Conservation (phyloP, 768 basidiomycete genomes). For the Tulasnella sp. region DNA sequence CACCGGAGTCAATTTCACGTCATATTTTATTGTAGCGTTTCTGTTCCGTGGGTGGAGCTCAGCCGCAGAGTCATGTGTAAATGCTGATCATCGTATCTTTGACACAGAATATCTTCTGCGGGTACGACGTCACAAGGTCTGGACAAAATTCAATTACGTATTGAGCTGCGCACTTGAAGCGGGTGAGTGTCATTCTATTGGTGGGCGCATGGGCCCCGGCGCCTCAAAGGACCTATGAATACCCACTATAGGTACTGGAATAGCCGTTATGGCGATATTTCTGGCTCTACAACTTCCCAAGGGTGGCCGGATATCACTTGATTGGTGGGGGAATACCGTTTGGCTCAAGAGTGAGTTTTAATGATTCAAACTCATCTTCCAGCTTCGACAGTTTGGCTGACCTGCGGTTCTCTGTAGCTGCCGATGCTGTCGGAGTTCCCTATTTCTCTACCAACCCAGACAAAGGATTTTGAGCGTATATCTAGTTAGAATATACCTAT, state of each 20-base stretch:
- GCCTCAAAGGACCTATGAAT: neutral
- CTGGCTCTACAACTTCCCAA: conserved; percentile 43
- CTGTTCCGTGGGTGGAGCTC: neutral
- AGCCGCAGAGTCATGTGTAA: neutral
- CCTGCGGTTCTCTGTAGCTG: neutral
- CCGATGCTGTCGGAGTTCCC: neutral
- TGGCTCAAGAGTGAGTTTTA: conserved; percentile 24
- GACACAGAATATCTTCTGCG: neutral
- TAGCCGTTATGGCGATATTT: neutral
- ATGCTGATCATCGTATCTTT: too few species aligned
- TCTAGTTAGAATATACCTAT: too few species aligned
- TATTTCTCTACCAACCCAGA: neutral
- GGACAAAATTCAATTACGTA: conserved; percentile 22
- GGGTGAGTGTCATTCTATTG: conserved; percentile 36
- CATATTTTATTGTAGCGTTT: neutral
- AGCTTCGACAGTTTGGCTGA: neutral
- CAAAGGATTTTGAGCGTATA: neutral
- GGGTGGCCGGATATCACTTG: conserved; percentile 41
- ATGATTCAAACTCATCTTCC: neutral
- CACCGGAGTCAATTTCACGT: neutral
- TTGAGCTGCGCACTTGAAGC: neutral
- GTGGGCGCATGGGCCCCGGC: neutral
- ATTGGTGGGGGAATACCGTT: conserved; percentile 49
- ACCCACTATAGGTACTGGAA: neutral
- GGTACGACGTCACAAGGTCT: neutral